phyloP scores from a whole-genome alignment of 164 flowering plant species.

The Pachysandra terminalis region DNA sequence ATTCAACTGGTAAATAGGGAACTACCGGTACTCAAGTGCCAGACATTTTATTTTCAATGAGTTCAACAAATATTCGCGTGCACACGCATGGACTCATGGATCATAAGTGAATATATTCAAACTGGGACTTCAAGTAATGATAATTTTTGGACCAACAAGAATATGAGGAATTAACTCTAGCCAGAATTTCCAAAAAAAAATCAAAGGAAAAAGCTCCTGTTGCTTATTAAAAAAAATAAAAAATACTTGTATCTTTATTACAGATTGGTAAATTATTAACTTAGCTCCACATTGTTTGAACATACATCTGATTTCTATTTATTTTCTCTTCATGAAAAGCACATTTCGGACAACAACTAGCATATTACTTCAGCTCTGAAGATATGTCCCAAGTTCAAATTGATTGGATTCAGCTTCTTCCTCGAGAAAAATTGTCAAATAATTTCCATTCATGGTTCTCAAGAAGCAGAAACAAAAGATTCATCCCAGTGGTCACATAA shows the following conservation, averaged over 20 bases:
- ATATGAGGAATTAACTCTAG: background rate
- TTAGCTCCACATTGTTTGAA: background rate
- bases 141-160: background rate
- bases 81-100: background rate
- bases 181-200: background rate
- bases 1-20: background rate
- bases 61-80: background rate
- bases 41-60: no score
- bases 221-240: background rate
- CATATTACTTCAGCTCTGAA: background rate
- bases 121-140: background rate
- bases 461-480: no score
- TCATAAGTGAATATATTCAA: background rate
- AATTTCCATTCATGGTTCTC: background rate
- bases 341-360: background rate
- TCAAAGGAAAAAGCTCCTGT: background rate
- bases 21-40: background rate
- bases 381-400: background rate
- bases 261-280: background rate
- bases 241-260: background rate
- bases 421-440: background rate
- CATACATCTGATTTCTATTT: background rate
- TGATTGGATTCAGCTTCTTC: background rate
- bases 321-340: background rate
- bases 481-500: no score